Base-by-base conservation (phyloP, 176 grass and related monocot genomes). In the Ananas comosus region DNA sequence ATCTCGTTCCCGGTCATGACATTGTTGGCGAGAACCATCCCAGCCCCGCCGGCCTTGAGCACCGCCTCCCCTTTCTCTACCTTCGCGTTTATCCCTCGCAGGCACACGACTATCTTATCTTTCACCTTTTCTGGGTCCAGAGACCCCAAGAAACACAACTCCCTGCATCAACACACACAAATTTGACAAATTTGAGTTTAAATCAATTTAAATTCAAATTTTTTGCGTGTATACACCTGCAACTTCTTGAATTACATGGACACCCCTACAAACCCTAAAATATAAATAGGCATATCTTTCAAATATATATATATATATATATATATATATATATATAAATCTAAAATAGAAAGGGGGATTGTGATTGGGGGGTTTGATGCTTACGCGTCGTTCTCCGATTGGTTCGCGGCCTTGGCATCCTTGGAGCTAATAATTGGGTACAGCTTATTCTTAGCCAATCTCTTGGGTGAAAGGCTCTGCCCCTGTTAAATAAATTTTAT, bases 51-150 rank as follows among this genome's bases (percentile, higher is more conserved):
- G 51, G 81, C 87, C 0, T 58, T 72, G 9, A 73, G 67, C 11
- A 96, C 79, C 3, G 59, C 29, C 53, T 85, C 83, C 14, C 87
- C 81, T 64, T 85, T 96, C 17, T 82, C 76, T 14, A 80, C 82
- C 16, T 76, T 75, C 8, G 61, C 5, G 47, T 0, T 76, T 13
- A 0, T 52, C 21, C 91, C 91, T 69, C 70, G 75, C 25, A 81
- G 0, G 70, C 87, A 96, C 56, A 85, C 86, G 17, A 96, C 91
- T 25, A 96, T 85, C 63, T 77, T 90, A 11, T 81, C 87, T 3
- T 0, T 82, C 51, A 71, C 79, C 72, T 90, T 96, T 11, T 49
- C 73, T 0, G 84, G 64, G 49, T 90, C 84, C 42, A 96, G 54
- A 5, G 87, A 80, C 0, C 77, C 84, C 27, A 82, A 0, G 7